Base-by-base conservation (phyloP, 306 rosid species). In the Carpinus fangiana region DNA sequence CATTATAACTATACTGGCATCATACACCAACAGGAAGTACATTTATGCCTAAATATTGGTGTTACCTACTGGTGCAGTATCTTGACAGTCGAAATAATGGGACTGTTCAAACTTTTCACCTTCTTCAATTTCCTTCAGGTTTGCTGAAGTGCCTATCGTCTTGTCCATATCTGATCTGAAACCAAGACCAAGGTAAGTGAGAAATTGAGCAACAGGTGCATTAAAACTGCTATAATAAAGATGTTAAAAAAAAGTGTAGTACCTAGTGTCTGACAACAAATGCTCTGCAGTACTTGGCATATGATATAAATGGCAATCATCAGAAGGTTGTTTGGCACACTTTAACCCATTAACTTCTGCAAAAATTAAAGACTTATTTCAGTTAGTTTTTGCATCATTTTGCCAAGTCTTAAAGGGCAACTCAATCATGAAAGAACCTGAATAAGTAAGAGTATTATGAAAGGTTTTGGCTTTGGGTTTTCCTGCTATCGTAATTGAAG, bases 61-160 rank as follows among this genome's bases (percentile, higher is more conserved):
- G 79, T 80, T 80, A 92, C 99, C 97, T 75, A 59, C 60, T 81
- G 88, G 72, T 45, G 79, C 82, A 41, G 41, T 79, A 78, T 78
- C 84, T 82, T 81, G 86, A 84, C 78, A 72, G 70, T 77, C 73
- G 34, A 81, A 78, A 78, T 70, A 26, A 68, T 47, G 78, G 53
- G 86, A 82, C 77, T 75, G 75, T 68, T 72, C 81, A 80, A 36
- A 78, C 76, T 79, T 74, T 26, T 77, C 79, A 52, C 16, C 72
- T 74, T 64, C 81, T 59, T 73, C 70, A 82, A 34, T 74, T 67
- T 78, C 82, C 31, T 54, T 78, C 69, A 38, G 47, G 72, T 74
- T 88, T 84, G 73, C 85, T 75, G 69, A 50, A 79, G 43, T 68
- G 72, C 80, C 80, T 76, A 84, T 78, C 67, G 74, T 84, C 86